Base-by-base conservation (phyloP, 148 eudicot species). In the Oxyria digyna region DNA sequence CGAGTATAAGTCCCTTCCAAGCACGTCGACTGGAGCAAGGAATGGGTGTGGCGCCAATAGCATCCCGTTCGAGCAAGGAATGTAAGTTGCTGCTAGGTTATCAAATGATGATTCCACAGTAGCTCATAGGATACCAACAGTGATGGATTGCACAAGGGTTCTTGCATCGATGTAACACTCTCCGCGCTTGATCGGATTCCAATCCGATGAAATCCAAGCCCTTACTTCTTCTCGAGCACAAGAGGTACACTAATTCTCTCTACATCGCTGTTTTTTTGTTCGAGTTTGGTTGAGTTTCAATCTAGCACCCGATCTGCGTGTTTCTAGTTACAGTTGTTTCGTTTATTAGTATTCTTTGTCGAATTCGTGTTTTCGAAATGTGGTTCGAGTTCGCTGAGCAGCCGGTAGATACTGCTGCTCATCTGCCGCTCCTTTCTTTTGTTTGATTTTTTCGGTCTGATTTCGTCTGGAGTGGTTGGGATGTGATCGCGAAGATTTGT, bases 151-250 rank as follows among this genome's bases (percentile, higher is more conserved):
- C n/a, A n/a, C n/a, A n/a, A n/a, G n/a, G n/a, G n/a, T n/a, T n/a
- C n/a, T n/a, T n/a, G n/a, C n/a, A n/a, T n/a, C n/a, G n/a, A n/a
- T n/a, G n/a, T n/a, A n/a, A n/a, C n/a, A n/a, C n/a, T n/a, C n/a
- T n/a, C n/a, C n/a, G 15, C 14, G 18, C 65, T 13, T 29, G n/a
- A 27, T 59, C 35, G 65, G 65, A 59, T 14, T 59, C 9, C 37
- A 6, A 12, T 29, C 9, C 65, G 37, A 59, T 59, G 65, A 59
- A 59, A 59, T 29, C 65, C 20, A 59, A 59, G 6, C 8, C 65
- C 65, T 1, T 59, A 27, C 35, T 27, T 38, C 13, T 59, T 69
- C 27, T 69, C 71, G 71, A 69, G 54, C 71, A 69, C 38, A 69
- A 69, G 59, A 69, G 71, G 71, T 69, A 69, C 71, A 11, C 69